Evolutionary conservation across 2,329 filamentous ascomycete species (phyloP).

Genomic region (Cryphonectria parasitica): DNA sequence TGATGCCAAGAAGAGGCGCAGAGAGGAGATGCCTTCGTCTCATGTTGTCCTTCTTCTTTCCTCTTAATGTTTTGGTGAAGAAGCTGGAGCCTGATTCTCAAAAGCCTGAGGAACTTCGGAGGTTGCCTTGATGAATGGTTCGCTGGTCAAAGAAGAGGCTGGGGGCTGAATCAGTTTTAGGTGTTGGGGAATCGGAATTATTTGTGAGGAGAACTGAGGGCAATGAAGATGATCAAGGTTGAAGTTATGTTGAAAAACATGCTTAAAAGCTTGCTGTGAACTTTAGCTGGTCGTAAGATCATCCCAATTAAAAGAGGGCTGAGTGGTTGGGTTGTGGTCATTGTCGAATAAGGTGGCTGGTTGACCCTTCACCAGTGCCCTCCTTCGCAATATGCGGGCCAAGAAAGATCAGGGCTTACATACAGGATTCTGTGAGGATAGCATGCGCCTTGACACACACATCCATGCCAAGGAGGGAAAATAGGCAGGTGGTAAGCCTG

Average conservation of each 20-base stretch:
- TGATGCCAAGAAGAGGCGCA: slow-evolving; percentile 12
- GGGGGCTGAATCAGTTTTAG: background rate
- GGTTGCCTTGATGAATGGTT: background rate
- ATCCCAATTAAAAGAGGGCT: slow-evolving; percentile 6
- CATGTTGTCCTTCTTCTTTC: slow-evolving; percentile 14
- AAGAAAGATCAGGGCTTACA: slow-evolving; percentile 14
- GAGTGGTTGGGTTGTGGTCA: slow-evolving; percentile 15
- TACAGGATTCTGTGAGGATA: background rate
- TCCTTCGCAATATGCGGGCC: slow-evolving; percentile 8
- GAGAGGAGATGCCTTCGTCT: slow-evolving; percentile 19
- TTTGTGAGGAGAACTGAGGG: background rate
- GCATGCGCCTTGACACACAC: background rate
- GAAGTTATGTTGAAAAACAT: background rate
- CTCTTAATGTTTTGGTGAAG: background rate
- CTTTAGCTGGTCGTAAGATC: slow-evolving; percentile 27
- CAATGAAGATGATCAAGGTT: background rate
- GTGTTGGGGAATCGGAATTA: background rate
- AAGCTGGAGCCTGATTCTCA: slow-evolving; percentile 10
- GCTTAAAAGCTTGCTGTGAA: slow-evolving; percentile 1
- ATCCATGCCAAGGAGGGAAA: background rate
- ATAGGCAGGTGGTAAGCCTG: background rate
- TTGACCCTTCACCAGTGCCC: background rate
- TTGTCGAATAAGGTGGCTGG: slow-evolving; percentile 29
- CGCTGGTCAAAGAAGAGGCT: background rate
- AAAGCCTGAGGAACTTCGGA: background rate